Evolutionary conservation across 2,329 filamentous ascomycete genomes (phyloP), one percentile per base, ranked within the genome.

Genomic region (Aspergillus sp.): DNA sequence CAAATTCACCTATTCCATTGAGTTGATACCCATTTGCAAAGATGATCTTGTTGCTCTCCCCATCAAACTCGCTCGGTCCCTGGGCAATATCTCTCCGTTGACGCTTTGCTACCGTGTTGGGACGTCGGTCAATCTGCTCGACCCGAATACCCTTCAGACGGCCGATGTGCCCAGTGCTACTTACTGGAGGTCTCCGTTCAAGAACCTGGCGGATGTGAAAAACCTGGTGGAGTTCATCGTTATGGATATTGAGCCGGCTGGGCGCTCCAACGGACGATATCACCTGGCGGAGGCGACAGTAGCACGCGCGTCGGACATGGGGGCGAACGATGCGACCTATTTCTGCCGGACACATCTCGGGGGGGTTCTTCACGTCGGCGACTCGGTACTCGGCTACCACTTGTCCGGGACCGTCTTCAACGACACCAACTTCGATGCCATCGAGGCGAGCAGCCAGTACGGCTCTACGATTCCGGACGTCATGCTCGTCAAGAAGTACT

Each of bases 1-100:
- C 74, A 98, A 98, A 60, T 95, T 95, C 64, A 81, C 83, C 28
- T 96, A 78, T 62, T 93, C 86, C 0, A 78, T 82, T 33, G 85
- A 95, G 55, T 63, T 98, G 30, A 80, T 96, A 15, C 91, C 91
- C 1, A 86, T 98, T 30, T 96, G 91, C 70, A 94, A 95, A 61
- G 91, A 98, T 49, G 91, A 98, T 55, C 69, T 98, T 16, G 85
- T 98, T n/a, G 88, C 85, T 1, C 67, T 98, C 22, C 91, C 91
- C 1, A 78, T 94, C 42, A 86, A 86, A 47, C 68, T 96, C 37
- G 91, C 91, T 10, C 91, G 86, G 58, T 77, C 80, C 35, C 69
- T 82, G 32, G 88, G 91, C 42, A 95, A 94, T 60, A 93, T 96
- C 49, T 74, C 78, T 2, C 91, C 91, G 3, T 68, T 98, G 24